Percentiles rank a stretch among this genome's conserved stretches.
Evolutionary conservation across 371 early-diverging fungal species (phyloP).

Genomic region (Syncephalastrum racemosum): DNA sequence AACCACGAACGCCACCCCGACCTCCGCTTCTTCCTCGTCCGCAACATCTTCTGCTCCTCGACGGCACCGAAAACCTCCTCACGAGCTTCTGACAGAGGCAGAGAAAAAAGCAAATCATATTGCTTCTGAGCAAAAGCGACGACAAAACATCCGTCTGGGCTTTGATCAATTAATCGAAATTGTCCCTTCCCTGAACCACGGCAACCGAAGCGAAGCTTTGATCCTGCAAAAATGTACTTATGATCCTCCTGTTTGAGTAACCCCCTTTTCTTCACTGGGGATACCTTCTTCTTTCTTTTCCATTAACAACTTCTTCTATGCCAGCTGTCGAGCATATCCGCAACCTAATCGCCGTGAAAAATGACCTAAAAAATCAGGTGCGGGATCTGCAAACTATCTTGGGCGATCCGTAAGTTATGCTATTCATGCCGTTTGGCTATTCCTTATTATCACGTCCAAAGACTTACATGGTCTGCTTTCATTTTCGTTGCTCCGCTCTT

Average conservation of each 20-base stretch:
- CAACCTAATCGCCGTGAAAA: constrained; percentile 28
- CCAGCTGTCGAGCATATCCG: constrained; percentile 37
- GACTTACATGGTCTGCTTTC: background rate
- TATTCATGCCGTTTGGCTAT: no score
- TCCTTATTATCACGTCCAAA: background rate
- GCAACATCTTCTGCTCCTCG: constrained; percentile 12
- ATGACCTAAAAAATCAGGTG: constrained; percentile 34
- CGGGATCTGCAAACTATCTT: constrained; percentile 26
- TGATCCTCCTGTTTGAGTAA: background rate
- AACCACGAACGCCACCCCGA: background rate
- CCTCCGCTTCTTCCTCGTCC: background rate
- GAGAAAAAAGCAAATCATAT: constrained; percentile 96
- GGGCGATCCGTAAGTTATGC: constrained; percentile 34
- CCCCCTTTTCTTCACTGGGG: background rate
- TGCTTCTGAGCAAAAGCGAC: constrained; percentile 88
- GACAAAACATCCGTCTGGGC: constrained; percentile 81
- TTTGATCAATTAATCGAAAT: constrained; percentile 82
- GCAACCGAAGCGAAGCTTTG: constrained; percentile 59
- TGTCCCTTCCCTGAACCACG: constrained; percentile 72
- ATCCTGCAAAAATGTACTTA: constrained; percentile 59
- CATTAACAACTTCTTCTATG: background rate
- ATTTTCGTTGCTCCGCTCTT: background rate
- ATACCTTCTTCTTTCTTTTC: background rate
- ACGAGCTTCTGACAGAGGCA: constrained; percentile 85
- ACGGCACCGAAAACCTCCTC: constrained; percentile 44